Conservation (phyloP, 1,139 yeast genomes). For the Arxiozyma slooffiae region DNA sequence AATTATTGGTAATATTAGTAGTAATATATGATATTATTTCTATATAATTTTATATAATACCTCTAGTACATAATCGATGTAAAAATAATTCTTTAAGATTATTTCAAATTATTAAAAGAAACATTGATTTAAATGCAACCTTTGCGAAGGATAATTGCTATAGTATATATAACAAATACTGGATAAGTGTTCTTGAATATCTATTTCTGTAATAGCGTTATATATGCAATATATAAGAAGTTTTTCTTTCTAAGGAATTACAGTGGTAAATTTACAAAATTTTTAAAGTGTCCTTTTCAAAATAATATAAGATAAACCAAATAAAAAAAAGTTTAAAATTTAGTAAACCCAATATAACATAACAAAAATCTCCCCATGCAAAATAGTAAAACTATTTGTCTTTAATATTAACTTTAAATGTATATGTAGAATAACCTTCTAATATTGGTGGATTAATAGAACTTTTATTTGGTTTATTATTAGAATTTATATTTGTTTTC, state of each 20-base stretch:
- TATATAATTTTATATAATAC: no score
- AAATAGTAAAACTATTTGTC: neutral
- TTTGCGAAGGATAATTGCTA: no score
- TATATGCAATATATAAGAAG: neutral
- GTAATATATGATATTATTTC: no score
- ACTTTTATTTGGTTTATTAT: slow-evolving; percentile 8
- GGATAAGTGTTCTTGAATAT: neutral
- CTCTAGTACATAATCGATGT: neutral
- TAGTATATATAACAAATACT: no score
- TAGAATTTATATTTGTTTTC: slow-evolving; percentile 10
- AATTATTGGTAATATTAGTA: no score
- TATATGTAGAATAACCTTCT: slow-evolving; percentile 15
- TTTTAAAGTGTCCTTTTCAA: neutral
- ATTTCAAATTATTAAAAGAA: no score
- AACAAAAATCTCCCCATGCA: neutral
- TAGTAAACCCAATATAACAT: neutral
- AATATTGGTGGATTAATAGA: slow-evolving; percentile 8
- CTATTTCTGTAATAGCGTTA: no score
- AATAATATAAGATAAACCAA: neutral
- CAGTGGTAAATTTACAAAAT: neutral
- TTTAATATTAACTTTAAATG: slow-evolving; percentile 11
- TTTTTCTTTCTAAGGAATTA: neutral
- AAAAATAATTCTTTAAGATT: neutral
- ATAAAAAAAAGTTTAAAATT: neutral
- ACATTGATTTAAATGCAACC: no score